Percentiles rank a stretch among this genome's conserved stretches.
These are phyloP conservation scores for Miscanthus lutarioriparius DNA, from an alignment of 176 grass and related monocot genomes.

Conservation along the genomic window DNA sequence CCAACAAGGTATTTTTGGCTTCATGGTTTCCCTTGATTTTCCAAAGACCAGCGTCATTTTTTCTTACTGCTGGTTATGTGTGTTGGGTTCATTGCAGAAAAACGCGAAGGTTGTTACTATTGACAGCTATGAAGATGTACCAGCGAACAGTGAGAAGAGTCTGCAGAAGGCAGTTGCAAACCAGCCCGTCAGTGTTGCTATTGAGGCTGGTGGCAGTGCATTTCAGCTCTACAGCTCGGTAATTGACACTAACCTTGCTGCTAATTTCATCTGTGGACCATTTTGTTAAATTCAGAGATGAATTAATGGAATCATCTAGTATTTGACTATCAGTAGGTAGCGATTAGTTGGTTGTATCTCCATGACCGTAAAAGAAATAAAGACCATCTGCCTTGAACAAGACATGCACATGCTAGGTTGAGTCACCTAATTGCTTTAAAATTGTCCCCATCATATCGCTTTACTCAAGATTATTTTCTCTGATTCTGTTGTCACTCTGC, in stretches of 20 bases:
- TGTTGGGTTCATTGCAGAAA: constrained; percentile 50
- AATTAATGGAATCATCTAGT: neutral
- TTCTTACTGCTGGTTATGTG: neutral
- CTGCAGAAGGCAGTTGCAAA: constrained; percentile 77
- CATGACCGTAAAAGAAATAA: neutral
- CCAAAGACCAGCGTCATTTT: neutral
- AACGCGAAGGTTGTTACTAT: constrained; percentile 77
- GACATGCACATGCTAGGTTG: constrained; percentile 3
- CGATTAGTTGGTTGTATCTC: neutral
- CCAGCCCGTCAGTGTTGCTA: constrained; percentile 79
- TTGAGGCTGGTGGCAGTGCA: constrained; percentile 67
- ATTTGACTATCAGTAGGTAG: neutral
- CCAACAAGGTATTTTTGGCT: constrained; percentile 45
- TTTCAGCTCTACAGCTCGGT: constrained; percentile 81
- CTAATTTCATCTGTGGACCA: neutral
- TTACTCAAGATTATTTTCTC: constrained; percentile 14
- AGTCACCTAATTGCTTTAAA: constrained; percentile 25
- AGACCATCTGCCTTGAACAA: neutral
- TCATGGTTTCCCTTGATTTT: neutral
- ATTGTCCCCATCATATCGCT: neutral
- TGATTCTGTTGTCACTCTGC: constrained; percentile 5
- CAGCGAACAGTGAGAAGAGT: constrained; percentile 53
- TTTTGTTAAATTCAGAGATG: neutral
- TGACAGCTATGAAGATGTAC: constrained; percentile 75
- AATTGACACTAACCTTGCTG: constrained; percentile 16